phyloP scores from a whole-genome alignment of 2,329 filamentous ascomycete species.

The Stemphylium beticola region DNA sequence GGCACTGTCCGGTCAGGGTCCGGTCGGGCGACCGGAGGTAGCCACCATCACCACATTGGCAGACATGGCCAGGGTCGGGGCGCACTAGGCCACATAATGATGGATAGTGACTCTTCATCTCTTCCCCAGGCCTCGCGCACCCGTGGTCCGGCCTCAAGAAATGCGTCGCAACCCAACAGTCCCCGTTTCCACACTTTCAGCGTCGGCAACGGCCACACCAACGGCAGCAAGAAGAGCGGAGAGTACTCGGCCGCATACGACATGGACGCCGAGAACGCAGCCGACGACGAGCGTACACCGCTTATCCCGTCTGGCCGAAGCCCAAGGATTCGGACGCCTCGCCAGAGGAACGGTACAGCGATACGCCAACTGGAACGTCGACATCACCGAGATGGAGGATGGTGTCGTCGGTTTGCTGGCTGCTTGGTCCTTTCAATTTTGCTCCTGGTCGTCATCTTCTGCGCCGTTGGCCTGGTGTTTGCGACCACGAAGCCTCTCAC shows the following conservation, averaged over 20 bases:
- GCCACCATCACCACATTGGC: conserved; percentile 81
- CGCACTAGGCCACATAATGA: conserved; percentile 71
- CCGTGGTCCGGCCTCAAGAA: conserved; percentile 63
- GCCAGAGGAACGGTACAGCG: conserved; percentile 61
- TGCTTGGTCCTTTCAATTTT: conserved; percentile 85
- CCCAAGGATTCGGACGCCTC: conserved; percentile 57
- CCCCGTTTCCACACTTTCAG: conserved; percentile 61
- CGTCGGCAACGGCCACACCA: conserved; percentile 42
- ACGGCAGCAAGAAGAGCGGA: conserved; percentile 61
- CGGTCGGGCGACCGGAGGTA: conserved; percentile 61
- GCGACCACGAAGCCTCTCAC: conserved; percentile 87
- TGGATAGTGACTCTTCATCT: conserved; percentile 58
- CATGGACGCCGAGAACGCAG: conserved; percentile 78
- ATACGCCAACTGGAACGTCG: conserved; percentile 76
- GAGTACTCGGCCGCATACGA: conserved; percentile 74
- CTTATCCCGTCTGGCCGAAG: conserved; percentile 72
- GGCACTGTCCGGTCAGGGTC: conserved; percentile 50
- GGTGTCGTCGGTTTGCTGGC: conserved; percentile 77
- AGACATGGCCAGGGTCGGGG: conserved; percentile 77
- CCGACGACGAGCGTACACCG: conserved; percentile 87
- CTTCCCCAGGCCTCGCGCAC: conserved; percentile 75
- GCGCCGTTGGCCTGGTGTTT: conserved; percentile 86
- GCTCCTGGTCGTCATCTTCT: conserved; percentile 80
- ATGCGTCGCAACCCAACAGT: conserved; percentile 71
- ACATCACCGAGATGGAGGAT: conserved; percentile 59